Conservation (phyloP, 2,329 filamentous ascomycete genomes). For the Aspergillus versicolor region DNA sequence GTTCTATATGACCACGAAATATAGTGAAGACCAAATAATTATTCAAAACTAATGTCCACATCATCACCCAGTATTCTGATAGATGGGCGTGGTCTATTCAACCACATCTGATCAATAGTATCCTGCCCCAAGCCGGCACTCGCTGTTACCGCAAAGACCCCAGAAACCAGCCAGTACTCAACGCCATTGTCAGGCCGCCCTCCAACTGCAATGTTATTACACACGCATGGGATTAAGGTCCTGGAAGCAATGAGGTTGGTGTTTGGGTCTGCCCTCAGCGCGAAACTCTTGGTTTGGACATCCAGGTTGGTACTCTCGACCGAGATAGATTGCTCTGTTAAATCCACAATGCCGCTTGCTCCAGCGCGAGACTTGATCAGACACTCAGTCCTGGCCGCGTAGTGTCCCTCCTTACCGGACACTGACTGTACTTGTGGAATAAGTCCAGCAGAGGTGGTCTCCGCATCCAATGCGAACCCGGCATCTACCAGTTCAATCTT, state of each 20-base stretch:
- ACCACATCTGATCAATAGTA: constrained; percentile 4
- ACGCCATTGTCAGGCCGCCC: background rate
- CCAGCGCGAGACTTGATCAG: background rate
- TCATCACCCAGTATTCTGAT: background rate
- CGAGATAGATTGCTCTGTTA: background rate
- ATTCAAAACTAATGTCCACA: background rate
- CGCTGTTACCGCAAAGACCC: constrained; percentile 10
- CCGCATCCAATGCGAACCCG: constrained; percentile 6
- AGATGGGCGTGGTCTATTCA: background rate
- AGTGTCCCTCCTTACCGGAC: background rate
- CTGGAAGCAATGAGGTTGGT: constrained; percentile 9
- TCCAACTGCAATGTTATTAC: background rate
- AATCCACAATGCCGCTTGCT: background rate
- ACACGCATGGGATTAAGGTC: constrained; percentile 6
- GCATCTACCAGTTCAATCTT: background rate
- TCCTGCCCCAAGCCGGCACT: background rate
- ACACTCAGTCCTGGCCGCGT: background rate
- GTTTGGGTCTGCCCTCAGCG: constrained; percentile 10
- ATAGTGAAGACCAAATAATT: background rate
- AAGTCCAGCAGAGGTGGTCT: background rate
- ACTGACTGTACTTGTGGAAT: background rate
- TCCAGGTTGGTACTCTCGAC: background rate
- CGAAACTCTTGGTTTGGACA: background rate
- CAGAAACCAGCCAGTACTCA: constrained; percentile 3
- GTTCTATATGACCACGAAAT: too few species aligned